These are phyloP conservation scores for Notholithocarpus densiflorus DNA, from an alignment of 306 rosid species.

Conservation along the genomic window DNA sequence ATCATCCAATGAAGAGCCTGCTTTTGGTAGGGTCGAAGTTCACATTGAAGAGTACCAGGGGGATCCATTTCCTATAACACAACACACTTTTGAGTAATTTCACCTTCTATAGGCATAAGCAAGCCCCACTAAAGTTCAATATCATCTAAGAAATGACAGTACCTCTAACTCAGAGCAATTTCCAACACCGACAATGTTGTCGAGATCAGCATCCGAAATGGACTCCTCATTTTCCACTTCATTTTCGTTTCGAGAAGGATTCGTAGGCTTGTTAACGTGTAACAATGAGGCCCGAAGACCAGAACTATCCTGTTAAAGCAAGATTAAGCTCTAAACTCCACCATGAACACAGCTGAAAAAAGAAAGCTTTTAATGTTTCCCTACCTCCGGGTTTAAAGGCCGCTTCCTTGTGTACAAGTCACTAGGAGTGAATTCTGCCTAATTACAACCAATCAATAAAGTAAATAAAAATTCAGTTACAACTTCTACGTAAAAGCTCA, in stretches of 20 bases:
- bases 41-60: constrained; percentile 70
- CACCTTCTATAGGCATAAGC: constrained; percentile 15
- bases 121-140: constrained; percentile 17
- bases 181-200: constrained; percentile 84
- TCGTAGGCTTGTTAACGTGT: constrained; percentile 34
- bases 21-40: constrained; percentile 85
- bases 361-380: background rate
- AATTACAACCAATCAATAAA: constrained; percentile 17
- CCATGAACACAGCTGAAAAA: constrained; percentile 5
- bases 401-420: constrained; percentile 80
- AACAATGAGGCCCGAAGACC: constrained; percentile 45
- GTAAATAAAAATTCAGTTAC: constrained; percentile 20
- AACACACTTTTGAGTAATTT: constrained; percentile 19
- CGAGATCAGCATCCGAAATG: constrained; percentile 71
- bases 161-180: constrained; percentile 83
- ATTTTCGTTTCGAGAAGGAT: constrained; percentile 49
- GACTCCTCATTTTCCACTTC: constrained; percentile 58
- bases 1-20: constrained; percentile 93
- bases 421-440: constrained; percentile 86
- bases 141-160: constrained; percentile 19
- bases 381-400: constrained; percentile 59
- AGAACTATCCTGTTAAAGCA: constrained; percentile 38
- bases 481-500: constrained; percentile 9
- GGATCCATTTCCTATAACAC: constrained; percentile 80
- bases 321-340: constrained; percentile 12